Base-by-base conservation (phyloP, 257 asterid species). In the Coffea eugenioides region DNA sequence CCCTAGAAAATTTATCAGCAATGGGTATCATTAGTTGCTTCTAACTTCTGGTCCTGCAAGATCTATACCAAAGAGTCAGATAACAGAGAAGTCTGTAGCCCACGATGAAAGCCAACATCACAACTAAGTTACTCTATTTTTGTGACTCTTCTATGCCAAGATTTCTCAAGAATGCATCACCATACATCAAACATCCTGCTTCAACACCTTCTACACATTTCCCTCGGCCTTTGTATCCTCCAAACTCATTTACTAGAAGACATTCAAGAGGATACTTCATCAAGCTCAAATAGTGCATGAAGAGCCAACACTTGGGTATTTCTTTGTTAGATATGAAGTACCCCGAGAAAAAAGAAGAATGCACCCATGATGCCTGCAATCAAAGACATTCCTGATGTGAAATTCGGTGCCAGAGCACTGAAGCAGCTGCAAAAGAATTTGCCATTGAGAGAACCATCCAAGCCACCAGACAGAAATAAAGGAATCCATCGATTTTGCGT, bases 261-360 rank as follows among this genome's bases (percentile, higher is more conserved):
- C 97, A 85, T 13, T 94, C 98, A 20, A 89, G 91, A 6, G 97
- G 97, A 75, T 92, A 94, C 90, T 90, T 94, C 81, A 89, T 91
- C 84, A 94, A 79, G 51, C 97, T 92, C 76, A 94, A 69, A 77
- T 90, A 86, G 77, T 88, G 89, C 96, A 92, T 82, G 86, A 92
- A 88, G 34, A 77, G 77, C 96, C 96, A 94, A 62, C 43, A 89
- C 85, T 80, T 86, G 0, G 97, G 97, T 8, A 90, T 83, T 13
- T 89, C 80, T 68, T 92, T 93, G 82, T 84, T 91, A 0, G 91
- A 62, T 36, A 94, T 73, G 56, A 94, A 92, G 78, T 94, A 94
- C 5, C 97, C 97, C 3, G 97, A 92, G 79, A 92, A 94, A 94
- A 5, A 94, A 93, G 84, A 92, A 92, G 82, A 91, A 92, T 1